Conservation (phyloP, 805 yeast species). For the Blastobotrys attinorum region DNA sequence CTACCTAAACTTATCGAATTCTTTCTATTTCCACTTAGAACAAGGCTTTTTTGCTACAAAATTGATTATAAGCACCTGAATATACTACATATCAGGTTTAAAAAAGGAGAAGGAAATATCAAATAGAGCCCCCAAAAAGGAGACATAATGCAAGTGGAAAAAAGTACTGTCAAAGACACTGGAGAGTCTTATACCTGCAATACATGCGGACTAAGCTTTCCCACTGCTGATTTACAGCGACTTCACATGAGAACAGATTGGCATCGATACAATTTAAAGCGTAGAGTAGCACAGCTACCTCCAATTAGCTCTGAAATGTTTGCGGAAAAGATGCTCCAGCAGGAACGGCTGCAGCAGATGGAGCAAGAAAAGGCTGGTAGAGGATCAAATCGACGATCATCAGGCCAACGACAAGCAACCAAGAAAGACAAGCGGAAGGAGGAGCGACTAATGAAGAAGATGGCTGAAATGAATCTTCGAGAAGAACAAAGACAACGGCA, state of each 20-base stretch:
- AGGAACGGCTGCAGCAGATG: conserved; percentile 20
- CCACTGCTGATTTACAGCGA: conserved; percentile 77
- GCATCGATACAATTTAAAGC: conserved; percentile 93
- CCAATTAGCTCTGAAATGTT: conserved; percentile 62
- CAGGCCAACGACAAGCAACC: conserved; percentile 27
- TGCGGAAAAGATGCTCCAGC: conserved; percentile 55
- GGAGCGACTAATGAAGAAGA: conserved; percentile 21
- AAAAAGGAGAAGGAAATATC: neutral
- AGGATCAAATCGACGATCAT: conserved; percentile 16
- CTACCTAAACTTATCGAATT: neutral
- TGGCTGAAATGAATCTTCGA: neutral
- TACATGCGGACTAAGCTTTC: conserved; percentile 77
- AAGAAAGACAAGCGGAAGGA: conserved; percentile 30
- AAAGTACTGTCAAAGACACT: neutral
- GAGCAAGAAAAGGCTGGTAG: conserved; percentile 19
- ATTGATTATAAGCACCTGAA: no score
- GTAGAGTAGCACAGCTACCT: conserved; percentile 80
- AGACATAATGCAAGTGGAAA: neutral
- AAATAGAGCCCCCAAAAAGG: neutral
- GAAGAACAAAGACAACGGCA: neutral
- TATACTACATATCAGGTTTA: neutral
- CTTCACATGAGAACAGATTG: conserved; percentile 96
- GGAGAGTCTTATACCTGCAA: conserved; percentile 60
- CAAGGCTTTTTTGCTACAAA: neutral
- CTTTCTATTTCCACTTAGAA: neutral